Percentiles rank a stretch among this genome's conserved stretches.
These are phyloP conservation scores for Gossypium schwendimanii DNA, from an alignment of 441 rosid species.

Conservation along the genomic window DNA sequence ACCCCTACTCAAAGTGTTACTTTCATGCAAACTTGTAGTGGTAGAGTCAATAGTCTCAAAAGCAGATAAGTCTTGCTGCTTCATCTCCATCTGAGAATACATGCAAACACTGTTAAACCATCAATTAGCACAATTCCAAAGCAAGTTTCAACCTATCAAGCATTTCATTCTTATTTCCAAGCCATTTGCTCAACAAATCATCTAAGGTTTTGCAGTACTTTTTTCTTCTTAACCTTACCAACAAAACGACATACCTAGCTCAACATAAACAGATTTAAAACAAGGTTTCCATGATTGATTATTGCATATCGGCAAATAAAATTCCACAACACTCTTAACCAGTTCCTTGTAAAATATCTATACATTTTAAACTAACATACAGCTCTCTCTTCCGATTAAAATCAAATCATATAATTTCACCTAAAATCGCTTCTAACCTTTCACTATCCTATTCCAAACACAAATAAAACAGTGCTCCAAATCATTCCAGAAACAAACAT, in stretches of 20 bases:
- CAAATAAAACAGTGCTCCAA: not conserved
- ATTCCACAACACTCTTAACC: not conserved
- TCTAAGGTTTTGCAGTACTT: not conserved
- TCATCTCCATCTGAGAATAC: conserved; percentile 53
- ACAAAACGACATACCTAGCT: not conserved
- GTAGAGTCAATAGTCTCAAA: conserved; percentile 29
- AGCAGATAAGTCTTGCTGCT: conserved; percentile 23
- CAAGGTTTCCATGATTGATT: not conserved
- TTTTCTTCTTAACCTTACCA: not conserved
- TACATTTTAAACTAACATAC: not conserved
- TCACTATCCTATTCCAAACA: not conserved
- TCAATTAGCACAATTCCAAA: conserved; percentile 7
- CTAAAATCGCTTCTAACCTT: not conserved
- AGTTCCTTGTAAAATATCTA: not conserved
- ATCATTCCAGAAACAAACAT: not conserved
- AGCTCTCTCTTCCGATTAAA: not conserved
- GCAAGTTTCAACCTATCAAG: not conserved
- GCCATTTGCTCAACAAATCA: not conserved
- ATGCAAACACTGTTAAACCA: conserved; percentile 4
- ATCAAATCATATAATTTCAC: not conserved
- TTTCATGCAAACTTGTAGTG: conserved; percentile 20
- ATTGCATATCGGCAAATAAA: not conserved
- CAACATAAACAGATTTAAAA: not conserved
- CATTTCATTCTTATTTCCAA: not conserved
- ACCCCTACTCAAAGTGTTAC: conserved; percentile 19